Evolutionary conservation across 192 early-diverging fungal genomes (phyloP).

Genomic region (Podila clonocystis): DNA sequence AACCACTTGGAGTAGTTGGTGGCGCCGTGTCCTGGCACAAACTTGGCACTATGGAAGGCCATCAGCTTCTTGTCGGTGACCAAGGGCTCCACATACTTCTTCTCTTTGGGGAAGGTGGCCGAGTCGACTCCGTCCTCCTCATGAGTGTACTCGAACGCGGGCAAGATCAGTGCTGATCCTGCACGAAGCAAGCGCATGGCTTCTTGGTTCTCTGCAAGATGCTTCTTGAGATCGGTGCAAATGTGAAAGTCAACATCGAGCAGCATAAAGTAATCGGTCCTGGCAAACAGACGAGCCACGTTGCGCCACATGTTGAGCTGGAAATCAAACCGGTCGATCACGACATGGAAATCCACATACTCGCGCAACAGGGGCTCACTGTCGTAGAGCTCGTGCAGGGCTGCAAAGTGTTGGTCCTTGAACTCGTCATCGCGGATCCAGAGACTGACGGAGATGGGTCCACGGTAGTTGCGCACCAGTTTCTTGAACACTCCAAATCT

Average conservation of each 20-base stretch:
- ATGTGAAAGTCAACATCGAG: conserved; percentile 71
- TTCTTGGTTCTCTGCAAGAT: conserved; percentile 32
- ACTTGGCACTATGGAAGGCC: conserved; percentile 63
- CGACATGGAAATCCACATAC: conserved; percentile 68
- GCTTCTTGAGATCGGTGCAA: conserved; percentile 61
- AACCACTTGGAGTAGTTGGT: conserved; percentile 68
- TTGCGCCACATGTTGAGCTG: conserved; percentile 78
- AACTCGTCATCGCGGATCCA: conserved; percentile 64
- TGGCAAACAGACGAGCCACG: conserved; percentile 68
- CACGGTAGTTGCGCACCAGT: conserved; percentile 48
- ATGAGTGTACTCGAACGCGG: conserved; percentile 66
- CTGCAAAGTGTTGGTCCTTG: conserved; percentile 56
- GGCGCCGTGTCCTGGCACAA: conserved; percentile 65
- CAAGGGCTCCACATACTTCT: conserved; percentile 52
- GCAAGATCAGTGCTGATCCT: conserved; percentile 65
- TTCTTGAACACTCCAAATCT: conserved; percentile 52
- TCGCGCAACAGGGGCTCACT: conserved; percentile 58
- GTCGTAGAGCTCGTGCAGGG: conserved; percentile 61
- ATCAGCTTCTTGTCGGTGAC: conserved; percentile 58
- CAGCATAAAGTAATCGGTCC: conserved; percentile 68
- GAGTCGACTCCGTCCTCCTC: conserved; percentile 64
- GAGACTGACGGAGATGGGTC: conserved; percentile 67
- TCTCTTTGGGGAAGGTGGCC: conserved; percentile 59
- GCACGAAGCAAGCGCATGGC: conserved; percentile 57
- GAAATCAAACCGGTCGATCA: conserved; percentile 67